Conservation (phyloP, 1,139 yeast species). For the Candida labiduridarum region DNA sequence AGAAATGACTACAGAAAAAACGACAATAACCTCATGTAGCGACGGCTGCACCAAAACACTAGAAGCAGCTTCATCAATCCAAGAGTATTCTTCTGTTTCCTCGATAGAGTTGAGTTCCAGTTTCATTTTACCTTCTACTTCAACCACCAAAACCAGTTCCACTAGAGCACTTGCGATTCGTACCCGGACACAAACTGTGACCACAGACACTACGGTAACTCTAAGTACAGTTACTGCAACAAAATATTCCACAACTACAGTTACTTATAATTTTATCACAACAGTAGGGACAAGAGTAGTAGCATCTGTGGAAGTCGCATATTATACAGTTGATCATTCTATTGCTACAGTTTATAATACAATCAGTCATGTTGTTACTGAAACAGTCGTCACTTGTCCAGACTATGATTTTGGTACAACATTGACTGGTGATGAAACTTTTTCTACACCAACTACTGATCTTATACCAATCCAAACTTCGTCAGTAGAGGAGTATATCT, state of each 20-base stretch:
- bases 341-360: neutral
- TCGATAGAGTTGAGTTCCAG: no score
- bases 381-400: slow-evolving; percentile 9
- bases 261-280: neutral
- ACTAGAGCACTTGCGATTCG: neutral
- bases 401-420: slow-evolving; percentile 10
- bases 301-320: neutral
- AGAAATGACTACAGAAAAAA: neutral
- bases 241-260: neutral
- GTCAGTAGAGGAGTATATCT: neutral
- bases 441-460: slow-evolving; percentile 2
- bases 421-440: slow-evolving; percentile 1
- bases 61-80: no score
- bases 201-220: neutral
- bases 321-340: neutral
- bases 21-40: neutral
- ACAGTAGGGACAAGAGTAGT: neutral
- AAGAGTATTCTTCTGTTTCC: no score
- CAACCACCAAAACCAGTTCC: no score
- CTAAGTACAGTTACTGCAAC: neutral
- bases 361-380: slow-evolving; percentile 1
- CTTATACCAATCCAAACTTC: slow-evolving; percentile 3
- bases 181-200: neutral
- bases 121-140: no score
- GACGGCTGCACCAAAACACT: neutral